Evolutionary conservation across 2,329 filamentous ascomycete species (phyloP).

Genomic region (Lachnellula hyalina): DNA sequence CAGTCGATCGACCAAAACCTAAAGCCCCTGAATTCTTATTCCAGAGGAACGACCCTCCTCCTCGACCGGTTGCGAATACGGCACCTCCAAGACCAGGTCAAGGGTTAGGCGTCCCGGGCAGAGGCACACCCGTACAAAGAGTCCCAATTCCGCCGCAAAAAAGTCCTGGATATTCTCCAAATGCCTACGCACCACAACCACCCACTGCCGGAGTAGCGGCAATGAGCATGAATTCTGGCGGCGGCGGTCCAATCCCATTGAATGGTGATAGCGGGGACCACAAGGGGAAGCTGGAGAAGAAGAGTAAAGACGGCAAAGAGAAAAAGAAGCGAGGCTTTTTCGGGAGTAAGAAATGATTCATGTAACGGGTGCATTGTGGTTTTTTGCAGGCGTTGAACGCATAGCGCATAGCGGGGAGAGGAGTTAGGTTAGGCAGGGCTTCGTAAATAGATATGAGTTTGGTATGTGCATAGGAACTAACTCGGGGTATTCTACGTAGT

Average conservation of each 20-base stretch:
- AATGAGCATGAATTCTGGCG: constrained; percentile 23
- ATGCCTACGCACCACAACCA: constrained; percentile 22
- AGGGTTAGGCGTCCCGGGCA: constrained; percentile 12
- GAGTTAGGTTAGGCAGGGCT: not conserved
- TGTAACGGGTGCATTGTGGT: constrained; percentile 1
- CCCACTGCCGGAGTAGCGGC: constrained; percentile 24
- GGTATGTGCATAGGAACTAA: not conserved
- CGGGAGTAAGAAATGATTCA: constrained; percentile 48
- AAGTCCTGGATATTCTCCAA: constrained; percentile 11
- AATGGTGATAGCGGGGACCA: constrained; percentile 26
- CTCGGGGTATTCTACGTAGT: not conserved
- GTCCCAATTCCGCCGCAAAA: constrained; percentile 18
- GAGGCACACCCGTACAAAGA: constrained; percentile 26
- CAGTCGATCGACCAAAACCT: constrained; percentile 72
- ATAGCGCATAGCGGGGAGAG: not conserved
- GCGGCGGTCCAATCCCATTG: constrained; percentile 22
- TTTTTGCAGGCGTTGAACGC: constrained; percentile 7
- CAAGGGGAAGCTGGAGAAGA: constrained; percentile 41
- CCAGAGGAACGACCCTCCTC: constrained; percentile 59
- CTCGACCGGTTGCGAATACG: constrained; percentile 33
- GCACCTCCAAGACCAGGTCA: constrained; percentile 15
- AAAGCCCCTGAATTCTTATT: constrained; percentile 82
- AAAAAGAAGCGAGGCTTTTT: constrained; percentile 58
- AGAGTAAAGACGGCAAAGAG: constrained; percentile 46
- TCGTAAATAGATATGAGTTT: not conserved